These are phyloP conservation scores for Pseudognaphalium luteoalbum DNA, from an alignment of 129 eudicot species.

Conservation along the genomic window DNA sequence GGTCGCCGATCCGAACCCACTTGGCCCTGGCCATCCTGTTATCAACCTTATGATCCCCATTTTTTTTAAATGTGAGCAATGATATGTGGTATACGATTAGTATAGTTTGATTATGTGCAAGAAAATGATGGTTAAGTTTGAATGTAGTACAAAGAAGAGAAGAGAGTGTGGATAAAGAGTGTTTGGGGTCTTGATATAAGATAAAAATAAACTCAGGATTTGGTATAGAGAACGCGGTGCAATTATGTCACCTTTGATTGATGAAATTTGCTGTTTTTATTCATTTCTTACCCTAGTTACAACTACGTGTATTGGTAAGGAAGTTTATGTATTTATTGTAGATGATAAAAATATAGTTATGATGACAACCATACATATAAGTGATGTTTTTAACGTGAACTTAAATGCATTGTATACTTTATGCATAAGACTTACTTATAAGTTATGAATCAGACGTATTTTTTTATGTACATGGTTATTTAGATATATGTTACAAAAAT, in stretches of 20 bases:
- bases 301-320: background rate
- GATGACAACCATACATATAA: background rate
- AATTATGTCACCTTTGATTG: background rate
- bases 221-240: slow-evolving; percentile 16
- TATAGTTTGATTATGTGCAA: background rate
- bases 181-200: slow-evolving; percentile 4
- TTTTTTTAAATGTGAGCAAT: background rate
- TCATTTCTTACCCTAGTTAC: background rate
- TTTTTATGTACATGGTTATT: too few species aligned
- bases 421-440: too few species aligned
- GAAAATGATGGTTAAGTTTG: background rate
- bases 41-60: slow-evolving; percentile 60
- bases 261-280: background rate
- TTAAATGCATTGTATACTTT: too few species aligned
- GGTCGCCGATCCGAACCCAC: slow-evolving; percentile 89
- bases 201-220: background rate
- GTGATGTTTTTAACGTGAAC: too few species aligned
- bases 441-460: too few species aligned
- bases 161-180: background rate
- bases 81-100: too few species aligned
- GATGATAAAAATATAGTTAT: background rate
- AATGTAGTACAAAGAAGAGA: background rate
- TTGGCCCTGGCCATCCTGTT: slow-evolving; percentile 76
- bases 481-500: too few species aligned
- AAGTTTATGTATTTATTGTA: background rate